phyloP scores from a whole-genome alignment of 148 eudicot species.

The Bassia scoparia region DNA sequence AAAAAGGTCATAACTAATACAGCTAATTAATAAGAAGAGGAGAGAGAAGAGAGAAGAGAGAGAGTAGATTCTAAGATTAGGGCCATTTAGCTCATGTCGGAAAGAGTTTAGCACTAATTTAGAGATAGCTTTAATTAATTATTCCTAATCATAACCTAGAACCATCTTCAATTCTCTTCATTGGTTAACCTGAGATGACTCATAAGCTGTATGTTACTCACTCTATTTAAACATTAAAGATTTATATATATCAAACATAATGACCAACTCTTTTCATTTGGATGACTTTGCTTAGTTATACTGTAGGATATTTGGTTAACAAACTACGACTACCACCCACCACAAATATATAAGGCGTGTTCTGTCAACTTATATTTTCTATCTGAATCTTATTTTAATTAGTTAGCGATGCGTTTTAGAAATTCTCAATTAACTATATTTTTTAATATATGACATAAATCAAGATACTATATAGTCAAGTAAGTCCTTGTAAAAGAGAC shows the following conservation, averaged over 20 bases:
- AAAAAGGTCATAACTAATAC: slow-evolving; percentile 3
- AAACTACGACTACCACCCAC: not conserved
- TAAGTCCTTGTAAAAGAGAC: too few relatives aligned
- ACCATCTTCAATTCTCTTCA: not conserved
- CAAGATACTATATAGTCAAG: too few relatives aligned
- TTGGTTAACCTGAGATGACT: slow-evolving; percentile 6
- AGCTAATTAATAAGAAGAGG: slow-evolving; percentile 12
- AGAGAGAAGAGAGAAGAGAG: not conserved
- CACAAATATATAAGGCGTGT: too few relatives aligned
- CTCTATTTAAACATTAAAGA: not conserved
- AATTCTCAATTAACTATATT: too few relatives aligned
- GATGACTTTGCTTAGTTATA: not conserved
- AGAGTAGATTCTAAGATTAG: slow-evolving; percentile 22
- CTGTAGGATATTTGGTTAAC: not conserved
- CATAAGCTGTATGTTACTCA: slow-evolving; percentile 7
- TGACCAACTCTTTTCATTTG: not conserved
- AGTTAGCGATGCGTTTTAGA: too few relatives aligned
- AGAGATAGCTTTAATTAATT: slow-evolving; percentile 18
- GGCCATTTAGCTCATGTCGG: slow-evolving; percentile 19
- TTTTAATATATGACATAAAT: too few relatives aligned
- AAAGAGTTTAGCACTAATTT: slow-evolving; percentile 26
- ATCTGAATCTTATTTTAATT: too few relatives aligned
- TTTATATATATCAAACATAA: not conserved
- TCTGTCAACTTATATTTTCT: too few relatives aligned
- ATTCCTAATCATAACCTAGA: slow-evolving; percentile 18